phyloP scores from a whole-genome alignment of 148 eudicot genomes.

The Dysphania ambrosioides region DNA sequence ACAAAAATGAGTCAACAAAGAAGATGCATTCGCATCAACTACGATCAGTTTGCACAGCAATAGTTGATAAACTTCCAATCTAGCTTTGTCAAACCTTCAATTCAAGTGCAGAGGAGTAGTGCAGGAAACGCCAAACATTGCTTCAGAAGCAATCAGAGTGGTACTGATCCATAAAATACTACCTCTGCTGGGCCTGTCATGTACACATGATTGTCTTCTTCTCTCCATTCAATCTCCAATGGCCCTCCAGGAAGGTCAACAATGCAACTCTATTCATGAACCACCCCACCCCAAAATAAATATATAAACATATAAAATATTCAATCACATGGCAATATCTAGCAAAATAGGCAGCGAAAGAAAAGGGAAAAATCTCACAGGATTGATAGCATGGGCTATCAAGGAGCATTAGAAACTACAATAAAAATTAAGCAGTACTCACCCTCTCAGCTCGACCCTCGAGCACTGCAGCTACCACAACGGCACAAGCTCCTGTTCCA shows the following conservation, averaged over 20 bases:
- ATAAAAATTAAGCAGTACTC: constrained; percentile 14
- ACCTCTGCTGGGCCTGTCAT: constrained; percentile 98
- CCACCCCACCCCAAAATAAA: neutral
- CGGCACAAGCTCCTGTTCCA: constrained; percentile 99
- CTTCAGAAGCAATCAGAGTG: constrained; percentile 35
- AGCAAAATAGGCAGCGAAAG: neutral
- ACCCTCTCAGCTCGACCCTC: constrained; percentile 89
- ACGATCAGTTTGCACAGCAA: neutral
- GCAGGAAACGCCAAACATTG: neutral
- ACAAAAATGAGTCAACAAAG: neutral
- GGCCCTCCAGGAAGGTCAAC: constrained; percentile 98
- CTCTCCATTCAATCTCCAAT: constrained; percentile 90
- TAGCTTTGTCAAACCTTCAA: neutral
- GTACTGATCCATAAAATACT: constrained; percentile 73
- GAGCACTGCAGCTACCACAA: constrained; percentile 92
- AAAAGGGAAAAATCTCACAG: neutral
- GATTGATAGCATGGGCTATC: neutral
- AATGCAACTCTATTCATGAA: constrained; percentile 51
- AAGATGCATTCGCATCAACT: neutral
- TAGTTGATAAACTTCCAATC: neutral
- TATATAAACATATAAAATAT: neutral
- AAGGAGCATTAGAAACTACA: neutral
- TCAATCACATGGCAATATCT: neutral
- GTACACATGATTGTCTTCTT: constrained; percentile 75
- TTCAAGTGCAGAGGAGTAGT: neutral